Evolutionary conservation across 2,329 filamentous ascomycete species (phyloP).

Genomic region (Didymella glomerata): DNA sequence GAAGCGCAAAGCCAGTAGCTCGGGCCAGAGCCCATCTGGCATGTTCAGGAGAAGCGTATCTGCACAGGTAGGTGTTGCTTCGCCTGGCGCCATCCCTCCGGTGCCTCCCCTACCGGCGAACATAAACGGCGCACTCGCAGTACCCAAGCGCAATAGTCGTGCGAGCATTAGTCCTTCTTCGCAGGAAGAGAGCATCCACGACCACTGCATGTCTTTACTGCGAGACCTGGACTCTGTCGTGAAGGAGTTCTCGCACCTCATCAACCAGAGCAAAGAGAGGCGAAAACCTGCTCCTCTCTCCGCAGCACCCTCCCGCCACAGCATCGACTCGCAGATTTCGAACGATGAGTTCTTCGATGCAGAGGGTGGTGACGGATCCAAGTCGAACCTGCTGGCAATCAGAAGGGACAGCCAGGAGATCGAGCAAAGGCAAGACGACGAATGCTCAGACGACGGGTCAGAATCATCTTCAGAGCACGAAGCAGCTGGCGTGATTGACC

Average conservation of each 20-base stretch:
- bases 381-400: constrained; percentile 77
- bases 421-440: constrained; percentile 45
- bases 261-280: constrained; percentile 81
- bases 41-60: constrained; percentile 61
- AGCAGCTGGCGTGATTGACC: constrained; percentile 54
- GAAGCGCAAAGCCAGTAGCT: constrained; percentile 81
- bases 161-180: constrained; percentile 52
- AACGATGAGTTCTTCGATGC: constrained; percentile 96
- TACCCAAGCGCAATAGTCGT: constrained; percentile 48
- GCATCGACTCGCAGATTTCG: constrained; percentile 78
- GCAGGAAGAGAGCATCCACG: constrained; percentile 73
- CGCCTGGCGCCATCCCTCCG: constrained; percentile 49
- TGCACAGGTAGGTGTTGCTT: constrained; percentile 61
- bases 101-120: constrained; percentile 48
- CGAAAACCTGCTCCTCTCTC: constrained; percentile 63
- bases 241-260: constrained; percentile 78
- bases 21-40: constrained; percentile 53
- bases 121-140: constrained; percentile 43
- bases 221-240: constrained; percentile 86
- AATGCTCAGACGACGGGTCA: constrained; percentile 63
- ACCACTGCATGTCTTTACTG: constrained; percentile 83
- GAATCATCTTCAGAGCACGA: constrained; percentile 70
- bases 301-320: constrained; percentile 62
- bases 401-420: constrained; percentile 70
- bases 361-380: constrained; percentile 58